Evolutionary conservation across 2,329 filamentous ascomycete genomes (phyloP).

Genomic region (Alternaria novae-zelandiae): DNA sequence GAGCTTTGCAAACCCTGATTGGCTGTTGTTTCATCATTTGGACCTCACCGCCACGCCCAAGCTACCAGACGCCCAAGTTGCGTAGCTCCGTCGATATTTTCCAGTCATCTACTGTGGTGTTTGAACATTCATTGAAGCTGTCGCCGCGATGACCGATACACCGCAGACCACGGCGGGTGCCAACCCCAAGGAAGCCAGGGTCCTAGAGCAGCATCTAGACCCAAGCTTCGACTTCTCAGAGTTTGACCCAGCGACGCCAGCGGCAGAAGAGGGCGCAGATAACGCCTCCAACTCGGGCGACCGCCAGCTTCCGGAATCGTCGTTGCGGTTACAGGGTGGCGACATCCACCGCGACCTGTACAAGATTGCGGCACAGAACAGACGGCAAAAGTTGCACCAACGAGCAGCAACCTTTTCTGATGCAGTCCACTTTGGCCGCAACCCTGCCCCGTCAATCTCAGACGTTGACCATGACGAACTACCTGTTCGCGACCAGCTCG

Average conservation of each 20-base stretch:
- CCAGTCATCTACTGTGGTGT: background rate
- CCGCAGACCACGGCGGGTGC: constrained; percentile 36
- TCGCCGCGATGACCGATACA: constrained; percentile 35
- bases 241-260: constrained; percentile 46
- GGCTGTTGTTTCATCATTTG: constrained; percentile 20
- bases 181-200: constrained; percentile 41
- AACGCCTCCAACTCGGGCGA: constrained; percentile 30
- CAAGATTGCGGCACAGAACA: constrained; percentile 69
- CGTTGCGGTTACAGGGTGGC: constrained; percentile 74
- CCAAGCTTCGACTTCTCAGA: constrained; percentile 50
- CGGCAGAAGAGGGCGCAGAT: constrained; percentile 29
- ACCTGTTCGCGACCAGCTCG: constrained; percentile 53
- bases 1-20: constrained; percentile 33
- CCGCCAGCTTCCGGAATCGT: constrained; percentile 61
- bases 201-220: constrained; percentile 52
- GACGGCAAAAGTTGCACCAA: constrained; percentile 53
- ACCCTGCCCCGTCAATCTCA: constrained; percentile 19
- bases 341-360: constrained; percentile 82
- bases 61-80: constrained; percentile 9
- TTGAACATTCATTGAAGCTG: background rate
- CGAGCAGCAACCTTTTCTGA: constrained; percentile 73
- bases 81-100: background rate
- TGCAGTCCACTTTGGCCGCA: constrained; percentile 42
- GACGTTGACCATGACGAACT: constrained; percentile 46
- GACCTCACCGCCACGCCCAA: constrained; percentile 25